A percentile compares a stretch with the other conserved stretches of the same genome.
Conservation (phyloP, 306 rosid genomes). For the Sindora glabra region DNA sequence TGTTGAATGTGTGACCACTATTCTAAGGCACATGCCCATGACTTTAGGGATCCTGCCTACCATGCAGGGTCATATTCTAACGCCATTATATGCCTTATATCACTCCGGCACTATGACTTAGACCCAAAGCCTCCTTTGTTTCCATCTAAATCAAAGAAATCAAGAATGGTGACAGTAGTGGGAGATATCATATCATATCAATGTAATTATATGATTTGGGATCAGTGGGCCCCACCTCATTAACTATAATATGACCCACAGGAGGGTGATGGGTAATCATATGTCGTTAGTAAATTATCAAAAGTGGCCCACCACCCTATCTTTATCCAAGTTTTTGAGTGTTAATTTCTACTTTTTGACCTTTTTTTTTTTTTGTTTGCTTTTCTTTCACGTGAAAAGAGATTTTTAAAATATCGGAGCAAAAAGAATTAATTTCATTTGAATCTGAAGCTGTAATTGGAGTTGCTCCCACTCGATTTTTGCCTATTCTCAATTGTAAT, state of each 20-base stretch:
- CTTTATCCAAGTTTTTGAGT: slow-evolving; percentile 17
- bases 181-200: slow-evolving; percentile 43
- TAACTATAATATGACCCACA: slow-evolving; percentile 32
- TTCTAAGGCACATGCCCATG: slow-evolving; percentile 12
- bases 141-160: slow-evolving; percentile 19
- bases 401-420: slow-evolving; percentile 13
- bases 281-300: slow-evolving; percentile 25
- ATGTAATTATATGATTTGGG: slow-evolving; percentile 36
- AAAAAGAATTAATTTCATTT: background rate
- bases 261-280: slow-evolving; percentile 46
- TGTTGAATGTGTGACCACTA: no score
- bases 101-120: slow-evolving; percentile 35
- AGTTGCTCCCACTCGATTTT: background rate
- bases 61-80: slow-evolving; percentile 20
- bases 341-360: slow-evolving; percentile 28
- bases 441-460: background rate
- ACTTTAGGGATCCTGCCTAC: slow-evolving; percentile 24
- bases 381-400: slow-evolving; percentile 36
- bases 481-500: background rate
- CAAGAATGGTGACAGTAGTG: slow-evolving; percentile 19
- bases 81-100: slow-evolving; percentile 16
- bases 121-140: slow-evolving; percentile 30
- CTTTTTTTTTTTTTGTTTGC: slow-evolving; percentile 32
- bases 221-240: slow-evolving; percentile 18
- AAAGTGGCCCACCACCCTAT: slow-evolving; percentile 31